phyloP scores from a whole-genome alignment of 1,284 basidiomycete genomes.

The Pseudozyma tsukubaensis region DNA sequence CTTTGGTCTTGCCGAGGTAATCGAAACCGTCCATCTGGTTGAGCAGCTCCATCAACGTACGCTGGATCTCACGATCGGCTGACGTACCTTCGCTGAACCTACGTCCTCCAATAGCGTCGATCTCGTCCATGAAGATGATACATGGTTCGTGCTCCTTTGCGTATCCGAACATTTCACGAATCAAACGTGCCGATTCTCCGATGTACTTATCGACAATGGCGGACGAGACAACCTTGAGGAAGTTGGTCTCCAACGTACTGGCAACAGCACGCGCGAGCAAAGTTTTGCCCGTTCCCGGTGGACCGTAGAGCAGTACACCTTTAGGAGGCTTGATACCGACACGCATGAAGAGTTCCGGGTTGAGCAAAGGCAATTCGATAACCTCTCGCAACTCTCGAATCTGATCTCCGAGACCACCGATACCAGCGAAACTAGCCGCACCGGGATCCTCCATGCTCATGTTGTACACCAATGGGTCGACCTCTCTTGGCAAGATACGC shows the following conservation, averaged over 20 bases:
- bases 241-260: conserved; percentile 93
- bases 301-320: conserved; percentile 91
- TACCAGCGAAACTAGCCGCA: conserved; percentile 93
- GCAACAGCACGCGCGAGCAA: conserved; percentile 94
- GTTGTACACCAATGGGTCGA: conserved; percentile 98
- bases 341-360: conserved; percentile 92
- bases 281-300: conserved; percentile 95
- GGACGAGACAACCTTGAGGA: conserved; percentile 98
- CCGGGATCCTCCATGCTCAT: conserved; percentile 99
- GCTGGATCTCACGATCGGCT: conserved; percentile 97
- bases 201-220: conserved; percentile 99
- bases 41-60: conserved; percentile 98
- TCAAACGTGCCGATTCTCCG: conserved; percentile 92
- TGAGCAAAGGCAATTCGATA: conserved; percentile 94
- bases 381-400: conserved; percentile 96
- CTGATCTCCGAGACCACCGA: conserved; percentile 95
- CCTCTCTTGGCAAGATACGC: conserved; percentile 92
- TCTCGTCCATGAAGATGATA: conserved; percentile 99
- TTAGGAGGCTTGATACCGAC: conserved; percentile 97
- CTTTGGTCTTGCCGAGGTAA: conserved; percentile 91
- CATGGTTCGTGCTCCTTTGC: conserved; percentile 95
- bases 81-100: conserved; percentile 98
- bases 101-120: conserved; percentile 74
- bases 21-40: conserved; percentile 99
- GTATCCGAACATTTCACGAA: conserved; percentile 98